Conservation (phyloP, 805 yeast species). For the Candida sithepensis region DNA sequence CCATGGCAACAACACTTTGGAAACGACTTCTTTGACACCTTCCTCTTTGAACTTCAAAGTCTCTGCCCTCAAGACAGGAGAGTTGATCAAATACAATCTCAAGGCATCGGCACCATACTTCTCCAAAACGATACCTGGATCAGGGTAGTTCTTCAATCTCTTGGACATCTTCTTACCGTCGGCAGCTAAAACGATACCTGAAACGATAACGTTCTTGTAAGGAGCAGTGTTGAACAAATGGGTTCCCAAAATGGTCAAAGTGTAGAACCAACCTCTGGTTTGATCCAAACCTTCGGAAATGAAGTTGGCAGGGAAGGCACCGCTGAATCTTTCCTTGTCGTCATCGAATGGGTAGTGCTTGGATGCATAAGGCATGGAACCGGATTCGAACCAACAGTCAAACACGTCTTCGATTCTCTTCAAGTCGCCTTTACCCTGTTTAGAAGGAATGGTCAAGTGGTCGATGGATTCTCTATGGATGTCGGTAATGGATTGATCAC, state of each 20-base stretch:
- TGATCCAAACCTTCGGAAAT: slow-evolving; percentile 99
- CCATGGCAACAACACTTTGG: slow-evolving; percentile 96
- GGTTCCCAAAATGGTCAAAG: slow-evolving; percentile 91
- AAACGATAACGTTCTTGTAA: slow-evolving; percentile 89
- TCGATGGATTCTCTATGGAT: slow-evolving; percentile 94
- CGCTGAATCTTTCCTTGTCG: slow-evolving; percentile 61
- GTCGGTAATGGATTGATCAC: slow-evolving; percentile 77
- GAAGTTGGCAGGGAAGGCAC: slow-evolving; percentile 93
- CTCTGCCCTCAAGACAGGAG: slow-evolving; percentile 97
- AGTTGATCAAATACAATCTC: slow-evolving; percentile 91
- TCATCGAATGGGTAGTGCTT: slow-evolving; percentile 95
- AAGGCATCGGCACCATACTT: slow-evolving; percentile 98
- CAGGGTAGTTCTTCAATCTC: slow-evolving; percentile 96
- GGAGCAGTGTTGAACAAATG: slow-evolving; percentile 92
- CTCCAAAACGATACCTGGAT: slow-evolving; percentile 76
- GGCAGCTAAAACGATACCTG: slow-evolving; percentile 94
- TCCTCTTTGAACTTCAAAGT: slow-evolving; percentile 96
- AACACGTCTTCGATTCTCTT: slow-evolving; percentile 95
- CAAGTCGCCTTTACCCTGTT: slow-evolving; percentile 80
- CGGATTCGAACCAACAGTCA: slow-evolving; percentile 99
- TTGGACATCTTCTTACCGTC: slow-evolving; percentile 99
- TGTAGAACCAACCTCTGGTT: slow-evolving; percentile 99
- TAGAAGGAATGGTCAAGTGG: slow-evolving; percentile 87
- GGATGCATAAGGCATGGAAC: slow-evolving; percentile 98
- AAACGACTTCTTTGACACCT: slow-evolving; percentile 96